Conservation (phyloP, 768 basidiomycete genomes). For the Leccinum imitatum region DNA sequence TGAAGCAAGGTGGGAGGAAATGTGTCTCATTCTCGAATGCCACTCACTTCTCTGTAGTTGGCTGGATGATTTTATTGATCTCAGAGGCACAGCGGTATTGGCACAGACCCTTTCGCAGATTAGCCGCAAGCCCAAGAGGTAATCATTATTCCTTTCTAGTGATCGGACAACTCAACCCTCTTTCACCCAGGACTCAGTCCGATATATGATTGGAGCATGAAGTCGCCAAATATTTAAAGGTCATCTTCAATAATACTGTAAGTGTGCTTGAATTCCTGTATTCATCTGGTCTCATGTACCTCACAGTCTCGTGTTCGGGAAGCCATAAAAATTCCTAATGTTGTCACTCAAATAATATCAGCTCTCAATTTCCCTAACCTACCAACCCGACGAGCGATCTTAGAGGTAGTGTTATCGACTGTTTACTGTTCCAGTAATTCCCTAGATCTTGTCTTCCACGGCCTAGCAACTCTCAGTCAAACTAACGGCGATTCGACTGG, state of each 20-base stretch:
- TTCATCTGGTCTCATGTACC: slow-evolving; percentile 11
- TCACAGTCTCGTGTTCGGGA: slow-evolving; percentile 65
- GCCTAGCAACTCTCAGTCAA: slow-evolving; percentile 70
- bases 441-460: slow-evolving; percentile 68
- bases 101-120: slow-evolving; percentile 75
- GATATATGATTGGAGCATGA: slow-evolving; percentile 84
- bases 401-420: slow-evolving; percentile 77
- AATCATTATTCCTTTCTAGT: slow-evolving; percentile 10
- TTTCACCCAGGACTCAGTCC: slow-evolving; percentile 28
- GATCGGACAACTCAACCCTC: neutral
- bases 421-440: slow-evolving; percentile 64
- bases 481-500: slow-evolving; percentile 57
- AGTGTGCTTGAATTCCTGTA: slow-evolving; percentile 21
- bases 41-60: slow-evolving; percentile 50
- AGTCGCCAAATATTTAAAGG: slow-evolving; percentile 81
- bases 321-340: slow-evolving; percentile 66
- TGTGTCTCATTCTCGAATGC: neutral
- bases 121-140: slow-evolving; percentile 73
- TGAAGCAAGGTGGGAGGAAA: slow-evolving; percentile 63
- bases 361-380: slow-evolving; percentile 82
- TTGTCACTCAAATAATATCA: slow-evolving; percentile 77
- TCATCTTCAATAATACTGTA: slow-evolving; percentile 70
- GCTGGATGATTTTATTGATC: slow-evolving; percentile 71
- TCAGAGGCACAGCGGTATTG: slow-evolving; percentile 83
- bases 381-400: slow-evolving; percentile 70